Evolutionary conservation across 345 rosid species (phyloP).

Genomic region (Pelargonium nanum): DNA sequence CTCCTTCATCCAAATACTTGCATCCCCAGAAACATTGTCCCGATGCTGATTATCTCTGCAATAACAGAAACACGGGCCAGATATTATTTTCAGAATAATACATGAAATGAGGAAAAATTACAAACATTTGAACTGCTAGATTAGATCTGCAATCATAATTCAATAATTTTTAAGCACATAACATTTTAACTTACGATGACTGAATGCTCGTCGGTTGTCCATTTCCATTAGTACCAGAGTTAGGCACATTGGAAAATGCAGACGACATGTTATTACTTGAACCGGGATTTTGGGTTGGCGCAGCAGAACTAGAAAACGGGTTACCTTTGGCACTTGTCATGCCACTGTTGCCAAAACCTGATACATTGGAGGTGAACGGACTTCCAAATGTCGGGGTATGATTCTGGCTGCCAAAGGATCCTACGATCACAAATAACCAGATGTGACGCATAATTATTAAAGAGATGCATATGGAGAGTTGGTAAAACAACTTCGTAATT

Average conservation of each 20-base stretch:
- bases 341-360: slow-evolving; percentile 18
- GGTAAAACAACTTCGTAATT: not conserved
- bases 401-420: slow-evolving; percentile 20
- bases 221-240: too few species aligned
- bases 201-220: slow-evolving; percentile 7
- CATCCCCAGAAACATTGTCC: slow-evolving; percentile 32
- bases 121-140: not conserved
- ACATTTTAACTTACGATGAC: slow-evolving; percentile 4
- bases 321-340: slow-evolving; percentile 9
- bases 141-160: not conserved
- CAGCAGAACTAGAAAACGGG: slow-evolving; percentile 17
- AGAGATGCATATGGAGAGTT: not conserved
- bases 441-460: slow-evolving; percentile 4
- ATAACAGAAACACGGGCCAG: not conserved
- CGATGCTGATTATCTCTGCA: slow-evolving; percentile 33
- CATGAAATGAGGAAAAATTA: not conserved
- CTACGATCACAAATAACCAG: slow-evolving; percentile 17
- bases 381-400: slow-evolving; percentile 13
- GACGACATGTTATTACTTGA: too few species aligned
- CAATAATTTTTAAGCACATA: not conserved
- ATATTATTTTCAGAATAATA: not conserved
- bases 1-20: slow-evolving; percentile 7
- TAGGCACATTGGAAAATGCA: too few species aligned
- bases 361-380: slow-evolving; percentile 12
- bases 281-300: slow-evolving; percentile 10